These are phyloP conservation scores for Saccharomycopsis sp. DNA, from an alignment of 805 yeast species.

Conservation along the genomic window DNA sequence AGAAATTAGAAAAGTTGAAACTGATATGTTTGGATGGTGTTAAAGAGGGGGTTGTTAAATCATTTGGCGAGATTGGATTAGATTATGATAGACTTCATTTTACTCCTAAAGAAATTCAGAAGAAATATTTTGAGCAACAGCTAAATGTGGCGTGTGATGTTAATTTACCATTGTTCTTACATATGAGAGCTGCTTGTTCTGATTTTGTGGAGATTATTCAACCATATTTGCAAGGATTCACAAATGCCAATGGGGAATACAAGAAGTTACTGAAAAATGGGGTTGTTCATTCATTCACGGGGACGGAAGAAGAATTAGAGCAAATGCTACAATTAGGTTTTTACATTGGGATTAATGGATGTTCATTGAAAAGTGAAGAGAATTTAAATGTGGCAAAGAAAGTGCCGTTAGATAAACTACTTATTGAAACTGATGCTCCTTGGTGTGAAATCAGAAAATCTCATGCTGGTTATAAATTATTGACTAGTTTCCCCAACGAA, in stretches of 20 bases:
- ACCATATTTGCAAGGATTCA: slow-evolving; percentile 48
- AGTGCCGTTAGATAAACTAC: slow-evolving; percentile 63
- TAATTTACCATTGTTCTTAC: slow-evolving; percentile 75
- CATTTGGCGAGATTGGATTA: slow-evolving; percentile 93
- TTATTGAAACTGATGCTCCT: slow-evolving; percentile 95
- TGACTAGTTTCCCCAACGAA: slow-evolving; percentile 47
- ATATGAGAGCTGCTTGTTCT: slow-evolving; percentile 78
- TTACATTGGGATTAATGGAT: slow-evolving; percentile 84
- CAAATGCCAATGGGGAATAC: slow-evolving; percentile 19
- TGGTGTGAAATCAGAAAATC: slow-evolving; percentile 93
- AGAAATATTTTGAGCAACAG: slow-evolving; percentile 62
- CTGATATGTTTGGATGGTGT: slow-evolving; percentile 42
- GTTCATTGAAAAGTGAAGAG: slow-evolving; percentile 76
- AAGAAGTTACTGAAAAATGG: slow-evolving; percentile 45
- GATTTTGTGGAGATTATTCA: slow-evolving; percentile 63
- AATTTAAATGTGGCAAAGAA: slow-evolving; percentile 56
- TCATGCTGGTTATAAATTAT: slow-evolving; percentile 61
- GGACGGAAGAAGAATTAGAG: slow-evolving; percentile 56
- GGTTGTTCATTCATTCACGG: slow-evolving; percentile 96
- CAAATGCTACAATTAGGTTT: slow-evolving; percentile 52
- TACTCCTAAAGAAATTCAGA: slow-evolving; percentile 63
- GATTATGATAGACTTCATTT: slow-evolving; percentile 88
- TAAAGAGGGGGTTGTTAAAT: slow-evolving; percentile 49
- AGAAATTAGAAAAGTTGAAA: slow-evolving; percentile 35
- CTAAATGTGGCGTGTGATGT: slow-evolving; percentile 55